phyloP scores from a whole-genome alignment of 305 asterid species.

The Solanum hybrid region DNA sequence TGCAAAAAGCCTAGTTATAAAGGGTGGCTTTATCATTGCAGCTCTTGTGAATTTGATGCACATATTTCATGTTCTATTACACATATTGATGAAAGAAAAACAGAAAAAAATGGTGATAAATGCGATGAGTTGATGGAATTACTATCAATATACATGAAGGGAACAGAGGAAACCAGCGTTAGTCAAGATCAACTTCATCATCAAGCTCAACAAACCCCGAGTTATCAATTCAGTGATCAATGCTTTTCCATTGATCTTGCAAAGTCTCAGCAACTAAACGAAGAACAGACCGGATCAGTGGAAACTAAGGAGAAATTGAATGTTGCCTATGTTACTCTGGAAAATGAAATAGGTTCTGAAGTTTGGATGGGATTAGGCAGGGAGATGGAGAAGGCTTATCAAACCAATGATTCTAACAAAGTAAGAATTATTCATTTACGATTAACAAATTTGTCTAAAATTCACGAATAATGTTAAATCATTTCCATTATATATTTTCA shows the following conservation, averaged over 20 bases:
- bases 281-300: neutral
- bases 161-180: neutral
- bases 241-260: slow-evolving; percentile 51
- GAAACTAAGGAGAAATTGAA: neutral
- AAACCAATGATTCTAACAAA: neutral
- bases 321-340: neutral
- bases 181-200: neutral
- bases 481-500: neutral
- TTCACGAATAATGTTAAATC: neutral
- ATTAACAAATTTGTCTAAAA: neutral
- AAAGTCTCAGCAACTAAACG: slow-evolving; percentile 14
- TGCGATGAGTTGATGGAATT: slow-evolving; percentile 33
- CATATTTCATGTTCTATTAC: slow-evolving; percentile 36
- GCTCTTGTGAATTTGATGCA: slow-evolving; percentile 39
- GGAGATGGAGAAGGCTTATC: slow-evolving; percentile 2
- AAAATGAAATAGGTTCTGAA: slow-evolving; percentile 14
- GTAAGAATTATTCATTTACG: neutral
- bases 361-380: slow-evolving; percentile 30
- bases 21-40: slow-evolving; percentile 47
- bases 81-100: neutral
- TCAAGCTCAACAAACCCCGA: slow-evolving; percentile 21
- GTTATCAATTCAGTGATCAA: slow-evolving; percentile 40
- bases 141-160: slow-evolving; percentile 20
- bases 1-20: slow-evolving; percentile 26
- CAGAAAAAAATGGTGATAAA: neutral